Conservation (phyloP, 2,329 filamentous ascomycete genomes). For the Ascochyta lentis region DNA sequence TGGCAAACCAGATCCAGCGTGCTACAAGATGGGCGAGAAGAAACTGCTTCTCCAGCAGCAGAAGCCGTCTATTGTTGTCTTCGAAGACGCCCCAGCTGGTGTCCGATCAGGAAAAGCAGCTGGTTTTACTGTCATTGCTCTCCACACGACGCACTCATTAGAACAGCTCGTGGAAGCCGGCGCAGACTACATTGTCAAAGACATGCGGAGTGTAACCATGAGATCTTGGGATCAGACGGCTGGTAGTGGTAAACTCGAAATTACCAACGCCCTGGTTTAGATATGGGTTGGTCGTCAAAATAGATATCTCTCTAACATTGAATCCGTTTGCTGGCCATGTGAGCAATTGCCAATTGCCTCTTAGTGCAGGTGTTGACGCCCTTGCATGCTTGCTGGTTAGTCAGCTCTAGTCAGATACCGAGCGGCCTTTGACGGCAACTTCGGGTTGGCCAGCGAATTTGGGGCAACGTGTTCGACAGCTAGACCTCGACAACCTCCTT, state of each 20-base stretch:
- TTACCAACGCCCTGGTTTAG: slow-evolving; percentile 64
- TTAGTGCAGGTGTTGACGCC: not conserved
- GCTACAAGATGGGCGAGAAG: slow-evolving; percentile 54
- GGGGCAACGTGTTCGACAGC: slow-evolving; percentile 24
- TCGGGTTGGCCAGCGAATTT: slow-evolving; percentile 27
- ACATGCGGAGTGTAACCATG: slow-evolving; percentile 76
- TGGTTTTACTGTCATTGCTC: slow-evolving; percentile 82
- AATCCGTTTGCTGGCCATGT: slow-evolving; percentile 4
- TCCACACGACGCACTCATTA: slow-evolving; percentile 81
- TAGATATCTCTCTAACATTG: slow-evolving; percentile 5
- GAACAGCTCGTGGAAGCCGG: slow-evolving; percentile 74
- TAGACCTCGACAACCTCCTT: slow-evolving; percentile 13
- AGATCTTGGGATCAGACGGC: slow-evolving; percentile 60
- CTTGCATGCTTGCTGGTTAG: slow-evolving; percentile 16
- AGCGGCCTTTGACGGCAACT: slow-evolving; percentile 22
- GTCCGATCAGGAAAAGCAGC: slow-evolving; percentile 84
- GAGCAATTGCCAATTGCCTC: not conserved
- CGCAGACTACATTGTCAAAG: slow-evolving; percentile 87
- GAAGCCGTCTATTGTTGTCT: slow-evolving; percentile 67
- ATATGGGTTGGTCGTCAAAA: slow-evolving; percentile 13
- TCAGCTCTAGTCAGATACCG: slow-evolving; percentile 28
- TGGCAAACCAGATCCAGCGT: slow-evolving; percentile 60
- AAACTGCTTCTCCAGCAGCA: slow-evolving; percentile 52
- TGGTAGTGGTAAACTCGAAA: slow-evolving; percentile 70
- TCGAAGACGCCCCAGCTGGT: slow-evolving; percentile 89